Conservation (phyloP, 441 rosid genomes). For the Kokia cookei region DNA sequence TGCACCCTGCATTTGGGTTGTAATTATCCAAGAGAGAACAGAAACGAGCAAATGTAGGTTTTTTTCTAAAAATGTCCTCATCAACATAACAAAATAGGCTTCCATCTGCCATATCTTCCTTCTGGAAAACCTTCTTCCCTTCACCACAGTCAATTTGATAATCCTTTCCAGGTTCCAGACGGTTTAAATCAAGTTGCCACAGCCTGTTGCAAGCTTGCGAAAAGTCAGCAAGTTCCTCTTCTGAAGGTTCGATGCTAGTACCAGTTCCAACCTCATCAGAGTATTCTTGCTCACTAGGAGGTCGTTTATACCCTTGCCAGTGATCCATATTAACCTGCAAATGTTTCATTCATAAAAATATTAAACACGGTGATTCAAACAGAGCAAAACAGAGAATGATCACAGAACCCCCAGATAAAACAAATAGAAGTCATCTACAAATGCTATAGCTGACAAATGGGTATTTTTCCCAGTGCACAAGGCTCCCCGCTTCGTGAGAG, state of each 20-base stretch:
- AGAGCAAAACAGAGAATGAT: background rate
- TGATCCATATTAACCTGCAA: conserved; percentile 60
- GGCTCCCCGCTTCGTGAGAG: background rate
- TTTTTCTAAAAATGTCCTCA: conserved; percentile 58
- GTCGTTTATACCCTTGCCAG: conserved; percentile 69
- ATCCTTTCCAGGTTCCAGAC: conserved; percentile 75
- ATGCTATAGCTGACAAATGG: background rate
- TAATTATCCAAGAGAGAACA: conserved; percentile 92
- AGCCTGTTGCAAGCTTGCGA: conserved; percentile 82
- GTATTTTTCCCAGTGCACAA: background rate
- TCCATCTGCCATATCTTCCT: conserved; percentile 76
- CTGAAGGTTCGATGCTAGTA: conserved; percentile 42
- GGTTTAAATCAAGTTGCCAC: conserved; percentile 83
- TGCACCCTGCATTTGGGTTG: conserved; percentile 67
- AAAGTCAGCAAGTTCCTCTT: conserved; percentile 67
- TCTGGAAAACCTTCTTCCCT: conserved; percentile 73
- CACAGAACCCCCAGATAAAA: background rate
- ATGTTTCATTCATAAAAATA: conserved; percentile 8
- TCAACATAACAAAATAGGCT: conserved; percentile 57
- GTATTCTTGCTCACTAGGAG: conserved; percentile 68
- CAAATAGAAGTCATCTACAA: background rate
- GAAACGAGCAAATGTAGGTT: conserved; percentile 76
- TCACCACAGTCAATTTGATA: conserved; percentile 89
- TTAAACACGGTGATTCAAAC: background rate
- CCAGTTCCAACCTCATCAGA: conserved; percentile 46